Percentiles rank a stretch among this genome's conserved stretches.
Evolutionary conservation across 2,329 filamentous ascomycete species (phyloP).

Genomic region (Hypoxylon sp.): DNA sequence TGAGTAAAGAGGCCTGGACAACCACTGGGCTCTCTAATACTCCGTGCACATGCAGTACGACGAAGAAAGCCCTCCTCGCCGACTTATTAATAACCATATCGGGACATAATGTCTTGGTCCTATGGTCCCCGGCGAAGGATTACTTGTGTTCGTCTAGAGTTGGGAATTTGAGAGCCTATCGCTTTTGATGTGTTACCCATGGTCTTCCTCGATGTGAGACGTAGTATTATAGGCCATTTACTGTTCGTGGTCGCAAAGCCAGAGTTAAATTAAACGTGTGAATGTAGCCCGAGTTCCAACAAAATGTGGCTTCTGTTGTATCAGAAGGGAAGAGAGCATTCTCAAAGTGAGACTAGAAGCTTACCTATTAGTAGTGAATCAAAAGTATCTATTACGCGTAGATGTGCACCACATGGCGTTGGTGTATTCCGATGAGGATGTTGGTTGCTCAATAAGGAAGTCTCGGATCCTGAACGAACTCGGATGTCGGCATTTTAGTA

Average conservation of each 20-base stretch:
- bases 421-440: neutral
- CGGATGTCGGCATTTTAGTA: neutral
- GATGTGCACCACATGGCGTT: neutral
- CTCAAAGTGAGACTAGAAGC: no score
- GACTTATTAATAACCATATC: neutral
- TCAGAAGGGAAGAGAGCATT: no score
- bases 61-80: neutral
- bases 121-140: neutral
- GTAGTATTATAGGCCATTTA: neutral
- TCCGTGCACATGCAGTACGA: slow-evolving; percentile 1
- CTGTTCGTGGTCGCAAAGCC: neutral
- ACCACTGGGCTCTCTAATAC: neutral
- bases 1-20: neutral
- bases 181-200: neutral
- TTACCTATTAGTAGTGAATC: no score
- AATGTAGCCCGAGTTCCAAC: no score
- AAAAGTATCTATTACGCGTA: neutral
- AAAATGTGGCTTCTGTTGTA: no score
- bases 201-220: neutral
- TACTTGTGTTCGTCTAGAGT: neutral
- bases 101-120: neutral
- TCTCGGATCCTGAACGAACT: neutral
- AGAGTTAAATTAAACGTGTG: neutral
- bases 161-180: neutral
- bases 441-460: neutral